Conservation (phyloP, 108 stramenopile genomes). For the Nitzschia inconspicua region DNA sequence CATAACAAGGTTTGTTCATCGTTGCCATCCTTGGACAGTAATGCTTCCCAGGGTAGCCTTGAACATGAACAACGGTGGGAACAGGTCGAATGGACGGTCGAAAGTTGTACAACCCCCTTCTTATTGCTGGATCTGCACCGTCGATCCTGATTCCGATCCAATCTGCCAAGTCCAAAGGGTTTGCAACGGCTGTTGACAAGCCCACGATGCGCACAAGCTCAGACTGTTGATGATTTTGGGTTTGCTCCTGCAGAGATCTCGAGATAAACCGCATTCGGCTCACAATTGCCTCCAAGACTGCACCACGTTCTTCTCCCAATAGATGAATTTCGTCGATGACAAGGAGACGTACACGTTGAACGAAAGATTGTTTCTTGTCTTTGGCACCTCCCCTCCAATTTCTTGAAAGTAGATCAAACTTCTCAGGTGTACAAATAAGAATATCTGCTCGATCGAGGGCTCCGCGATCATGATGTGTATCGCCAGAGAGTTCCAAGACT, state of each 20-base stretch:
- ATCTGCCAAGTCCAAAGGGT: slow-evolving; percentile 93
- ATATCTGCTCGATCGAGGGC: slow-evolving; percentile 89
- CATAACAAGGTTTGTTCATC: slow-evolving; percentile 99
- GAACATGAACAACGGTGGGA: slow-evolving; percentile 91
- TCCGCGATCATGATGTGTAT: slow-evolving; percentile 87
- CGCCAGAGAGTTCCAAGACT: slow-evolving; percentile 96
- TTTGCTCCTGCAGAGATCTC: slow-evolving; percentile 35
- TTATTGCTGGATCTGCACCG: slow-evolving; percentile 8
- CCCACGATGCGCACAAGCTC: slow-evolving; percentile 88
- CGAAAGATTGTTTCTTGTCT: slow-evolving; percentile 60
- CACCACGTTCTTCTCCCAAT: slow-evolving; percentile 97
- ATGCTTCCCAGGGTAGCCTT: slow-evolving; percentile 96
- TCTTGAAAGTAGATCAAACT: slow-evolving; percentile 97
- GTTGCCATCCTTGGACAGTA: slow-evolving; percentile 97
- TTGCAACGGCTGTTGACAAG: slow-evolving; percentile 94
- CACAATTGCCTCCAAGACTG: slow-evolving; percentile 98
- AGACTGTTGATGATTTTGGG: slow-evolving; percentile 3
- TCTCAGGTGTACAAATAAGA: slow-evolving; percentile 98
- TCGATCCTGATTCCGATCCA: slow-evolving; percentile 93
- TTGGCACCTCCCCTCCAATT: slow-evolving; percentile 79
- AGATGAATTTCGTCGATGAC: slow-evolving; percentile 99
- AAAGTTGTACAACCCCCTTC: slow-evolving; percentile 92
- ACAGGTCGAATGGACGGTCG: slow-evolving; percentile 94
- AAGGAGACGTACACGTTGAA: slow-evolving; percentile 81
- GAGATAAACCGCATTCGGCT: slow-evolving; percentile 93